Base-by-base conservation (phyloP, 2,329 filamentous ascomycete genomes). In the Fusarium sororula region DNA sequence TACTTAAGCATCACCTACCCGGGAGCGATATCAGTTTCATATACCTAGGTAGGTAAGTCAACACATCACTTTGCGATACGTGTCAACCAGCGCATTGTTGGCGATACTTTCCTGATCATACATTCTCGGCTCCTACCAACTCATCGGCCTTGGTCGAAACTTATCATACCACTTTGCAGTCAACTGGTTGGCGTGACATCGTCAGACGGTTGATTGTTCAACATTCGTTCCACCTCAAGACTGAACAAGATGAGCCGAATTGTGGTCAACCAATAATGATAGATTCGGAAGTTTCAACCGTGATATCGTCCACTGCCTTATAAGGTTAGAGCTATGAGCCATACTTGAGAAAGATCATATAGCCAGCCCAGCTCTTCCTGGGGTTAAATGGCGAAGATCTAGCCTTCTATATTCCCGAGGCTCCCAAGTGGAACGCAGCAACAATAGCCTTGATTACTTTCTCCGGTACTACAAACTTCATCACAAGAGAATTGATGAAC, bases 331-430 rank as follows among this genome's bases (percentile, higher is more conserved):
- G 47, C 32, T 26, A n/a, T 42, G 6, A 30, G 7, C 47, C 37
- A 41, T 32, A 17, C 22, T n/a, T 15, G 12, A 22, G 14, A 7
- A 41, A 61, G 6, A 20, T 22, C 37, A 56, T n/a, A 39, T 20
- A 7, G n/a, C 6, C 18, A 22, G 24, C 26, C 11, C 58, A 12
- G 50, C 67, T n/a, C 64, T 63, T 45, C 66, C 59, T 26, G 55
- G 63, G 18, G 48, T 66, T 37, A 20, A 60, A 68, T 75, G 28
- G 64, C 63, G 20, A 61, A 39, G 11, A 64, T 55, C 37, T 65
- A 53, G 20, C 39, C 62, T 18, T 73, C 30, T n/a, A 17, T n/a
- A 30, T 22, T 18, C 20, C 20, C 26, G 15, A 38, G 20, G 8
- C 37, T 55, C 20, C 51, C 20, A 55, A 14, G 24, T 72, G 51